Evolutionary conservation across 129 eudicot species (phyloP).

Genomic region (Calendula officinalis): DNA sequence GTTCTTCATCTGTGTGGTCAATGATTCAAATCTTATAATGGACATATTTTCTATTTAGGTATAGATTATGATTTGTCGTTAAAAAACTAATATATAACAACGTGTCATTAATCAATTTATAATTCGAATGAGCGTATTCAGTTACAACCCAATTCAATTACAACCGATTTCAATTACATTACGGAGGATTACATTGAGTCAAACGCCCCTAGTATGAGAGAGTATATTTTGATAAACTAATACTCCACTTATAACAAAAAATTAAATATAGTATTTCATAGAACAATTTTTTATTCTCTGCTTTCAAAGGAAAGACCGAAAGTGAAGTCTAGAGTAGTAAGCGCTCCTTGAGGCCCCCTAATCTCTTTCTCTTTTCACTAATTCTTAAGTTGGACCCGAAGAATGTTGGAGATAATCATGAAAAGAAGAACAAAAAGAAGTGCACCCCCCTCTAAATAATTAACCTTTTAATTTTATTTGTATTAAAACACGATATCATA

Average conservation of each 20-base stretch:
- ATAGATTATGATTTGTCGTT: too few species aligned
- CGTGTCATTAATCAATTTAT: not conserved
- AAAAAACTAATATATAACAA: too few species aligned
- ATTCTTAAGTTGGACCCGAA: constrained; percentile 35
- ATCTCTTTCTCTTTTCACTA: constrained; percentile 31
- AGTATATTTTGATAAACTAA: not conserved
- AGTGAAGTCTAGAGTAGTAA: constrained; percentile 31
- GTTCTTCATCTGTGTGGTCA: too few species aligned
- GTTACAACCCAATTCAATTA: too few species aligned
- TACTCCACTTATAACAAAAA: not conserved
- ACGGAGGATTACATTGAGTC: too few species aligned
- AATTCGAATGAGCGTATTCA: not conserved
- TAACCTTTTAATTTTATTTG: not conserved
- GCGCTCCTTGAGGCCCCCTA: constrained; percentile 44
- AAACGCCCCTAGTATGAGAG: too few species aligned
- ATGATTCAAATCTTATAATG: too few species aligned
- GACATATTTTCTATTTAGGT: too few species aligned
- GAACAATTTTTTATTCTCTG: not conserved
- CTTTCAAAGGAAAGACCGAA: constrained; percentile 28
- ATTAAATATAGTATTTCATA: too few species aligned
- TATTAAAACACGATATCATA: not conserved
- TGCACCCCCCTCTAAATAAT: constrained; percentile 23
- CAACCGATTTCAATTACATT: too few species aligned
- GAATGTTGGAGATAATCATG: constrained; percentile 36
- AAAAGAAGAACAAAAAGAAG: constrained; percentile 26